Evolutionary conservation across 371 early-diverging fungal genomes (phyloP).

Genomic region (Mortierella polycephala): DNA sequence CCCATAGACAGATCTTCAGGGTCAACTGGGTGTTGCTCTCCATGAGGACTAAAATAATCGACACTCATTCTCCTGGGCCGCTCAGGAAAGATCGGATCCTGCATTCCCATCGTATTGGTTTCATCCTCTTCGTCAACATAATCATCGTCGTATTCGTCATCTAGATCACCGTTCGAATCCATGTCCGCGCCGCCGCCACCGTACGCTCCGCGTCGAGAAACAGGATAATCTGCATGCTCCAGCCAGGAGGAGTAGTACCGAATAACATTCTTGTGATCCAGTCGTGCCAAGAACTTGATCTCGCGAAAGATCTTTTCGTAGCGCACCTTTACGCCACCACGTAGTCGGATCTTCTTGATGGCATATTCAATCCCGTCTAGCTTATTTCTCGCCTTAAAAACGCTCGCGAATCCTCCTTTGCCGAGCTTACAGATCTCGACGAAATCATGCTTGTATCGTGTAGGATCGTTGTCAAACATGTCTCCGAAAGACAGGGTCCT

Average conservation of each 20-base stretch:
- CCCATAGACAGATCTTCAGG: constrained; percentile 53
- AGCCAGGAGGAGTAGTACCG: constrained; percentile 96
- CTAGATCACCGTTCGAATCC: constrained; percentile 42
- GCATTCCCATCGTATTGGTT: constrained; percentile 34
- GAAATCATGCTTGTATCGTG: constrained; percentile 90
- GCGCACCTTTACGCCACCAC: constrained; percentile 59
- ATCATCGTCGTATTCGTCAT: constrained; percentile 51
- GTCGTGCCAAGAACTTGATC: constrained; percentile 87
- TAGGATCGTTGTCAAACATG: constrained; percentile 68
- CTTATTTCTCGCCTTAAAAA: constrained; percentile 80
- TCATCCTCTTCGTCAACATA: constrained; percentile 48
- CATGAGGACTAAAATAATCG: constrained; percentile 40
- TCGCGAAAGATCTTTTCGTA: constrained; percentile 89
- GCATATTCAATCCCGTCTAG: constrained; percentile 91
- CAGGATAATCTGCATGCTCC: constrained; percentile 68
- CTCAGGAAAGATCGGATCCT: background rate
- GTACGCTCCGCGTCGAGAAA: constrained; percentile 27
- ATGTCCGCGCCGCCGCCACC: constrained; percentile 16
- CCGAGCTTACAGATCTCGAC: constrained; percentile 82
- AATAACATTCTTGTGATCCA: constrained; percentile 92
- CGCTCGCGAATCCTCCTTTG: constrained; percentile 95
- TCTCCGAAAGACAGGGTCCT: constrained; percentile 53
- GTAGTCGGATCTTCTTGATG: constrained; percentile 82
- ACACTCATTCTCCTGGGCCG: constrained; percentile 19
- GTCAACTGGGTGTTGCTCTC: constrained; percentile 22